Conservation (phyloP, 1,284 basidiomycete species). For the Boletus holoroseus region DNA sequence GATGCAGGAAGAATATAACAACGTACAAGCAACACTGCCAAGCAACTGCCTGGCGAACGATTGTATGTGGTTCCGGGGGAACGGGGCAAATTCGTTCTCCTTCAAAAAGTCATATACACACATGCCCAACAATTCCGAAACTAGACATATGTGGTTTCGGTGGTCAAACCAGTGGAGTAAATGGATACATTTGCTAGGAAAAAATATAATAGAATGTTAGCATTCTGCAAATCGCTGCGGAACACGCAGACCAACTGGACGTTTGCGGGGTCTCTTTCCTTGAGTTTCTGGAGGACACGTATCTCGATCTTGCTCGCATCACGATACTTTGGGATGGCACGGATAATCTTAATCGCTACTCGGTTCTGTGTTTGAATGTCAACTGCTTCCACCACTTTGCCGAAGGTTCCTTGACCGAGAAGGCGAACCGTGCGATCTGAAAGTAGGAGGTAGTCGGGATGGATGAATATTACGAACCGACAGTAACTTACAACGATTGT, state of each 20-base stretch:
- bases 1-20: background rate
- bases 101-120: constrained; percentile 99
- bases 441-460: constrained; percentile 21
- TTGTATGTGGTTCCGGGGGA: constrained; percentile 95
- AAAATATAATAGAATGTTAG: constrained; percentile 13
- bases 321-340: constrained; percentile 93
- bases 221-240: background rate
- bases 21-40: constrained; percentile 90
- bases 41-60: constrained; percentile 90
- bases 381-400: constrained; percentile 95
- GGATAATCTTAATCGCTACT: constrained; percentile 99
- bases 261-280: constrained; percentile 87
- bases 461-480: background rate
- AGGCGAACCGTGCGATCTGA: constrained; percentile 85
- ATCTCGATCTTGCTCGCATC: constrained; percentile 99
- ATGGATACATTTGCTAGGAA: constrained; percentile 92
- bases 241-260: constrained; percentile 61
- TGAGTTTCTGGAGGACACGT: constrained; percentile 87
- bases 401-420: constrained; percentile 97
- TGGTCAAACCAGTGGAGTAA: constrained; percentile 94
- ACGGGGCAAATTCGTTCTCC: constrained; percentile 95
- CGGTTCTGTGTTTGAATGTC: constrained; percentile 73
- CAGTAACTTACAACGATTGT: constrained; percentile 64
- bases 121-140: constrained; percentile 94
- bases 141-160: constrained; percentile 96